Base-by-base conservation (phyloP, 257 asterid species). In the Buddleja alternifolia region DNA sequence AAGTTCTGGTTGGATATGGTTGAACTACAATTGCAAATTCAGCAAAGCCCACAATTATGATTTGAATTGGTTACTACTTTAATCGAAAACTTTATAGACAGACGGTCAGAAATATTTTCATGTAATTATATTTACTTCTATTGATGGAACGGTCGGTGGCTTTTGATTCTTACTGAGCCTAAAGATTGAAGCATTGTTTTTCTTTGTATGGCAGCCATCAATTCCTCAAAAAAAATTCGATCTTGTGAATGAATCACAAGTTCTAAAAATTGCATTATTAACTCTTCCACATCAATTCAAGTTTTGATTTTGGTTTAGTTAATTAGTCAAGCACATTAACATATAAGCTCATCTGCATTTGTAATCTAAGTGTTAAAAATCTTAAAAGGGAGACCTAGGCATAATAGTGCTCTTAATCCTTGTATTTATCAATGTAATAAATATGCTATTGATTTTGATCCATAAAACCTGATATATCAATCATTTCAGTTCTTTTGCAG, bases 401-500 rank as follows among this genome's bases (percentile, higher is more conserved):
- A n/a, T 55, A 36, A 39, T 62, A 50, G 11, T 40, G 63, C 46
- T 42, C 34, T 55, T 10, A 34, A 32, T 73, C 53, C 50, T 56
- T 34, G 40, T 46, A 39, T 47, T 63, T 57, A 17, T 29, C 11
- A 8, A 3, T 11, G 40, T 41, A 29, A 63, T 52, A 21, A 46
- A 3, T 6, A 11, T 11, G 66, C 58, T 5, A 59, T 64, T 12
- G 10, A 41, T 59, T 45, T 59, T 16, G 12, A 36, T 60, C 41
- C 0, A 40, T 36, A 19, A 41, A 29, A 29, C 48, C 80, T 81
- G 69, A 81, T 51, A 17, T 37, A 24, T 41, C 24, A 46, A 34
- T 61, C 17, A 36, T 48, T 73, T 78, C 91, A 92, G 97, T 88
- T 64, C 10, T 88, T 50, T 73, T 92, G 82, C 95, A 92, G 96